These are phyloP conservation scores for Arthromyces matolae DNA, from an alignment of 768 basidiomycete genomes.

Conservation along the genomic window DNA sequence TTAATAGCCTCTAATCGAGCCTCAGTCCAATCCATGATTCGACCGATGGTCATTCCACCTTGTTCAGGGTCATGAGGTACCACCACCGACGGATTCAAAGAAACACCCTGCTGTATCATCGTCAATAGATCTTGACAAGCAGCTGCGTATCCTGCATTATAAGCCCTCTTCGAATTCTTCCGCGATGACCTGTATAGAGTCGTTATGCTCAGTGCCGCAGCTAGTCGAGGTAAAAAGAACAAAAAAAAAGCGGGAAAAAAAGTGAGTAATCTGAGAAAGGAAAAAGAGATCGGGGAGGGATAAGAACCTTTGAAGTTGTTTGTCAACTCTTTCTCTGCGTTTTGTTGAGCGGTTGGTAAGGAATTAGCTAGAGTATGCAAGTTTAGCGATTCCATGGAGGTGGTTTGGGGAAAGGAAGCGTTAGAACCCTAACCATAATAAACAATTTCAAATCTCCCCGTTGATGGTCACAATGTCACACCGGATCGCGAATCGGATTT, in stretches of 20 bases:
- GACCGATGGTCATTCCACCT: slow-evolving; percentile 69
- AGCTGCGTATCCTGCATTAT: slow-evolving; percentile 75
- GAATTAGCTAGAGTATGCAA: slow-evolving; percentile 76
- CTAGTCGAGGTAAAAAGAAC: slow-evolving; percentile 36
- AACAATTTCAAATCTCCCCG: too few relatives aligned
- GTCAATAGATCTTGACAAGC: slow-evolving; percentile 78
- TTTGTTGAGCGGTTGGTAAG: slow-evolving; percentile 66
- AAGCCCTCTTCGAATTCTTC: slow-evolving; percentile 72
- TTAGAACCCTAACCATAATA: slow-evolving; percentile 12
- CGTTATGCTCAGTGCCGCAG: slow-evolving; percentile 80
- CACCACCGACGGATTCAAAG: slow-evolving; percentile 43
- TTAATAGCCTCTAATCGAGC: slow-evolving; percentile 75
- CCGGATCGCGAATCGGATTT: too few relatives aligned
- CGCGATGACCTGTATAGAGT: slow-evolving; percentile 80
- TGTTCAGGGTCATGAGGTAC: slow-evolving; percentile 41
- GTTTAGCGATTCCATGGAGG: slow-evolving; percentile 78
- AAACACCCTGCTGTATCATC: slow-evolving; percentile 83
- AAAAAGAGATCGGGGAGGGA: slow-evolving; percentile 1
- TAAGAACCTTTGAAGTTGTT: slow-evolving; percentile 76
- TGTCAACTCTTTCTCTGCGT: slow-evolving; percentile 75
- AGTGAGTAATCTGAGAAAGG: slow-evolving; percentile 19
- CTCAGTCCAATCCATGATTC: slow-evolving; percentile 84
- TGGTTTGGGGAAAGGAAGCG: slow-evolving; percentile 10
- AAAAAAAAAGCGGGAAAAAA: too few relatives aligned
- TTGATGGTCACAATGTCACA: too few relatives aligned